Conservation (phyloP, 2,329 filamentous ascomycete species). For the Ascochyta koolunga region DNA sequence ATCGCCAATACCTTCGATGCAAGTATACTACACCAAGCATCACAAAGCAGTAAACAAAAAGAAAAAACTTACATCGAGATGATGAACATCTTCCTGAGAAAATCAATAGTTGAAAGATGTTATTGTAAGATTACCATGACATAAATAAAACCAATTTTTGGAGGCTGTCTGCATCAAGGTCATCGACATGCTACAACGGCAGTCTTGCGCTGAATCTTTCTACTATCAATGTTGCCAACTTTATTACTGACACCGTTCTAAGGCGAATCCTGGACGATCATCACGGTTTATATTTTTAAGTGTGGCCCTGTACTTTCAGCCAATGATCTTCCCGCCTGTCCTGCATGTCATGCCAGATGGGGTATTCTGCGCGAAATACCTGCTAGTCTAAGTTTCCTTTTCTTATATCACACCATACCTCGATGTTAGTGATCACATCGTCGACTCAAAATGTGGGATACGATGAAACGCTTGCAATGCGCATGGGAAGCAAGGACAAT, state of each 20-base stretch:
- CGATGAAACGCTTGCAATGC: neutral
- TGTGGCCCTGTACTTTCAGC: neutral
- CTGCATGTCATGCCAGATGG: neutral
- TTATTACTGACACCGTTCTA: constrained; percentile 3
- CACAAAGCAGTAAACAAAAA: neutral
- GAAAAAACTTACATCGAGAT: neutral
- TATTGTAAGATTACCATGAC: no score
- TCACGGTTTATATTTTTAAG: neutral
- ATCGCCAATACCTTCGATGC: neutral
- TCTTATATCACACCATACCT: neutral
- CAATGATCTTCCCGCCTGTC: neutral
- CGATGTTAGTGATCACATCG: neutral
- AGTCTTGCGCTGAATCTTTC: neutral
- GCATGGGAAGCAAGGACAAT: neutral
- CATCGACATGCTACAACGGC: constrained; percentile 4
- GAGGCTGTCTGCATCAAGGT: neutral
- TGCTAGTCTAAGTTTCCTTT: neutral
- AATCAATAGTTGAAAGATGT: neutral
- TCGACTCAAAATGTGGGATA: neutral
- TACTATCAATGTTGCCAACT: constrained; percentile 5
- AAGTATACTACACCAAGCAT: neutral
- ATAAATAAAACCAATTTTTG: neutral
- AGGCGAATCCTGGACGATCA: neutral
- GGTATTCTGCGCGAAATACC: neutral
- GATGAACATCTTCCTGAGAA: neutral